These are phyloP conservation scores for Cucurbita pepo DNA, from an alignment of 306 rosid species.

Conservation along the genomic window DNA sequence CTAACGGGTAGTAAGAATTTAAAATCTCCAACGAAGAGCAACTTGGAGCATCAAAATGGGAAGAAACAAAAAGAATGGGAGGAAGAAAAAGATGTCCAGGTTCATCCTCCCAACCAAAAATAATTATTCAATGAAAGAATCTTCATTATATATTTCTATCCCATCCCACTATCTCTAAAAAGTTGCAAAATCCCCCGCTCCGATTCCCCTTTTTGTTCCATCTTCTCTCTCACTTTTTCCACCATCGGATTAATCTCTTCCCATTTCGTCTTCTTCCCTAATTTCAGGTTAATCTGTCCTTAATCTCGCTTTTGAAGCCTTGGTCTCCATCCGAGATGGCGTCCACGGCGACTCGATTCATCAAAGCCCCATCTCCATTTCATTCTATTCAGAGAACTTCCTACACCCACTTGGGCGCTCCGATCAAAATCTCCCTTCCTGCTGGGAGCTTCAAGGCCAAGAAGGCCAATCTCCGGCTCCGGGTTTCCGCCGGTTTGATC, in stretches of 20 bases:
- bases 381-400: constrained; percentile 22
- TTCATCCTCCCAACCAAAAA: constrained; percentile 17
- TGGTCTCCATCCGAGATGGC: constrained; percentile 53
- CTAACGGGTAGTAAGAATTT: not conserved
- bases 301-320: not conserved
- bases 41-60: not conserved
- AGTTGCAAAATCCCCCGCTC: not conserved
- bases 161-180: not conserved
- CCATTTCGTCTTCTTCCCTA: not conserved
- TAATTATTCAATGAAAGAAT: not conserved
- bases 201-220: not conserved
- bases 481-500: constrained; percentile 54
- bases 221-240: not conserved
- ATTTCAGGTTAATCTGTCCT: not conserved
- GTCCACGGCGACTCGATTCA: constrained; percentile 61
- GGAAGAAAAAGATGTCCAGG: constrained; percentile 12
- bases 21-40: not conserved
- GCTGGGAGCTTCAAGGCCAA: not conserved
- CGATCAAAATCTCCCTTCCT: constrained; percentile 16
- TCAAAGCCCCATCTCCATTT: constrained; percentile 27
- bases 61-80: not conserved
- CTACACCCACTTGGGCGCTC: constrained; percentile 31
- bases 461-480: constrained; percentile 17
- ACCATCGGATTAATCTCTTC: not conserved
- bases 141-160: not conserved